Conservation (phyloP, 2,329 filamentous ascomycete genomes). For the Tolypocladium ophioglossoides region DNA sequence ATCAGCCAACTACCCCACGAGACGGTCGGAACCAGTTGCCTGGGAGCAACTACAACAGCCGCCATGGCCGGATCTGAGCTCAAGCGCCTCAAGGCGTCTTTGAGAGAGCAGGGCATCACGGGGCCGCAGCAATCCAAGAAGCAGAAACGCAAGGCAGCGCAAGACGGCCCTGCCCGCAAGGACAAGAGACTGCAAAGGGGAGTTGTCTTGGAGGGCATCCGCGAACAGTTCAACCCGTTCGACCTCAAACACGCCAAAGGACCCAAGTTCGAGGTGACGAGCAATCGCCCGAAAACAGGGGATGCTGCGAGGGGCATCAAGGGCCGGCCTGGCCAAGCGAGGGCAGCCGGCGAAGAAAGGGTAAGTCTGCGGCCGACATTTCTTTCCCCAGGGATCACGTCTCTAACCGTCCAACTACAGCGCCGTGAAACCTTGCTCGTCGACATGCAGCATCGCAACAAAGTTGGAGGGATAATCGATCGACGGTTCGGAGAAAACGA, state of each 20-base stretch:
- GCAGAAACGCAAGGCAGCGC: slow-evolving; percentile 66
- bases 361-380: slow-evolving; percentile 30
- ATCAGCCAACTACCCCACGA: not conserved
- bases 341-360: slow-evolving; percentile 77
- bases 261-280: slow-evolving; percentile 79
- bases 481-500: slow-evolving; percentile 94
- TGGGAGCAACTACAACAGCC: slow-evolving; percentile 3
- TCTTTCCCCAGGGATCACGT: slow-evolving; percentile 6
- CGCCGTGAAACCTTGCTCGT: slow-evolving; percentile 75
- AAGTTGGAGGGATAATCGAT: slow-evolving; percentile 86
- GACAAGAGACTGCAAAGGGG: slow-evolving; percentile 70
- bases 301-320: slow-evolving; percentile 48
- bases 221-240: slow-evolving; percentile 96
- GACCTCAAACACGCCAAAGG: slow-evolving; percentile 77
- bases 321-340: slow-evolving; percentile 73
- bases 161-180: slow-evolving; percentile 51
- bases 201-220: slow-evolving; percentile 72
- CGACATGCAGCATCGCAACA: slow-evolving; percentile 81
- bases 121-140: slow-evolving; percentile 94
- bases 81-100: slow-evolving; percentile 85
- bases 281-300: slow-evolving; percentile 42
- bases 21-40: not conserved
- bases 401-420: slow-evolving; percentile 23
- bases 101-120: slow-evolving; percentile 80
- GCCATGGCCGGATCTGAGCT: slow-evolving; percentile 91